These are phyloP conservation scores for Penicillium soppii DNA, from an alignment of 495 filamentous ascomycete species.

Conservation along the genomic window DNA sequence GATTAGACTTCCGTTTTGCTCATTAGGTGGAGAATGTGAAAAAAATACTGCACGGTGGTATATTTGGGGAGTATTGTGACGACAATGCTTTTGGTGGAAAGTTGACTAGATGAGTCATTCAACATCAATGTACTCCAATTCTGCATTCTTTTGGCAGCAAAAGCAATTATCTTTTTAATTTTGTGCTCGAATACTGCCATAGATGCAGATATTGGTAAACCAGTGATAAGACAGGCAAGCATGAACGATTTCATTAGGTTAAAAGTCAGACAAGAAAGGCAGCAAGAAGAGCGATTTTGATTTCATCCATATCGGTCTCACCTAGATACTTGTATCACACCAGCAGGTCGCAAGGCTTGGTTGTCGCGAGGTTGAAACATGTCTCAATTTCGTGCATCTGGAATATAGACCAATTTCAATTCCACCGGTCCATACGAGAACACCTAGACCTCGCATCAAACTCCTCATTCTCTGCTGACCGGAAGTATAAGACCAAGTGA, in stretches of 20 bases:
- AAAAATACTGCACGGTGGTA: too few relatives aligned
- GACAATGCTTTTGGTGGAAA: too few relatives aligned
- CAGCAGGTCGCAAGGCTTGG: neutral
- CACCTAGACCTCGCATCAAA: neutral
- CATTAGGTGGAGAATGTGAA: slow-evolving; percentile 5
- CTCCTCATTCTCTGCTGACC: neutral
- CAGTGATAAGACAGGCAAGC: too few relatives aligned
- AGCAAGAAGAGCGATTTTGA: neutral
- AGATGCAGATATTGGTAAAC: too few relatives aligned
- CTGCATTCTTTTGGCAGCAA: too few relatives aligned
- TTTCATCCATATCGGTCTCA: neutral
- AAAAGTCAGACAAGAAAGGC: too few relatives aligned
- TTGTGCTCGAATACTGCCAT: too few relatives aligned
- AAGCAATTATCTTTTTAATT: too few relatives aligned
- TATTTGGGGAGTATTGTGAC: too few relatives aligned
- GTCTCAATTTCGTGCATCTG: neutral
- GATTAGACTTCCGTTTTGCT: slow-evolving; percentile 31
- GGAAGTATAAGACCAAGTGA: slow-evolving; percentile 8
- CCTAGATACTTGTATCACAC: neutral
- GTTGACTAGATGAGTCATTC: too few relatives aligned
- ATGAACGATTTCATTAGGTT: too few relatives aligned
- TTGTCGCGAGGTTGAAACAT: neutral
- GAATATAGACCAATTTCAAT: neutral
- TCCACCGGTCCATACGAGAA: neutral
- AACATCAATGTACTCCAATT: too few relatives aligned